phyloP scores from a whole-genome alignment of 2,329 filamentous ascomycete genomes.

The Cladosporium sp. region DNA sequence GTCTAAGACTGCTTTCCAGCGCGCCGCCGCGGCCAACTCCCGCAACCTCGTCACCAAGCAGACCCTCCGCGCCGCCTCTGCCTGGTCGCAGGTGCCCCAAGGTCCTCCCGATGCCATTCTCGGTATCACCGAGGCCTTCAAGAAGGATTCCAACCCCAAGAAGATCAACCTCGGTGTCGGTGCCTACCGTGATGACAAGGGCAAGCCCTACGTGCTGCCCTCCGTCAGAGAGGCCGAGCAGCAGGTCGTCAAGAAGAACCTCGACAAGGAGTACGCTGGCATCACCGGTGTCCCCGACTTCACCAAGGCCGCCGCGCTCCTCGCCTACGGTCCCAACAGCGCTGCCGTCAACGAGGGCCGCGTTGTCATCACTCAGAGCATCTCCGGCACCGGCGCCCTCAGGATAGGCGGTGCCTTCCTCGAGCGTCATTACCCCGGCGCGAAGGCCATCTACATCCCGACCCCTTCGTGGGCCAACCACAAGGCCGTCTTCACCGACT shows the following conservation, averaged over 20 bases:
- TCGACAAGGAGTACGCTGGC: constrained; percentile 97
- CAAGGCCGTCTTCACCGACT: constrained; percentile 90
- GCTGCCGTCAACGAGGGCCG: constrained; percentile 66
- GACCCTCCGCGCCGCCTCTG: constrained; percentile 61
- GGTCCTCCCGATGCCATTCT: constrained; percentile 79
- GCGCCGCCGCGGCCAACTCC: constrained; percentile 22
- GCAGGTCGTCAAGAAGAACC: constrained; percentile 66
- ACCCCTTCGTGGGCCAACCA: constrained; percentile 98
- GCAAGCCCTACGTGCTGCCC: constrained; percentile 95
- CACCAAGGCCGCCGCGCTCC: constrained; percentile 81
- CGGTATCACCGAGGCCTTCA: constrained; percentile 97
- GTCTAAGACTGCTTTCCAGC: constrained; percentile 25
- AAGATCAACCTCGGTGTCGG: constrained; percentile 99
- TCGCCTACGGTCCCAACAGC: constrained; percentile 83
- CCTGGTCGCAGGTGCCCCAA: constrained; percentile 86
- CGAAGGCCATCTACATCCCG: constrained; percentile 95
- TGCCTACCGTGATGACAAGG: constrained; percentile 95
- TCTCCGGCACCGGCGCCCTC: constrained; percentile 94
- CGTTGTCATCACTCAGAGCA: constrained; percentile 90
- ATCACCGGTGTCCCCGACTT: constrained; percentile 95
- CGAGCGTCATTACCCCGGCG: constrained; percentile 79
- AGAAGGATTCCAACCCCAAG: constrained; percentile 67
- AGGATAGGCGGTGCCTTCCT: constrained; percentile 93
- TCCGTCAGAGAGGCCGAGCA: constrained; percentile 86
- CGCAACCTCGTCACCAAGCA: constrained; percentile 23